Percentiles rank a stretch among this genome's conserved stretches.
These are phyloP conservation scores for Boletus mariae DNA, from an alignment of 1,284 basidiomycete genomes.

Conservation along the genomic window DNA sequence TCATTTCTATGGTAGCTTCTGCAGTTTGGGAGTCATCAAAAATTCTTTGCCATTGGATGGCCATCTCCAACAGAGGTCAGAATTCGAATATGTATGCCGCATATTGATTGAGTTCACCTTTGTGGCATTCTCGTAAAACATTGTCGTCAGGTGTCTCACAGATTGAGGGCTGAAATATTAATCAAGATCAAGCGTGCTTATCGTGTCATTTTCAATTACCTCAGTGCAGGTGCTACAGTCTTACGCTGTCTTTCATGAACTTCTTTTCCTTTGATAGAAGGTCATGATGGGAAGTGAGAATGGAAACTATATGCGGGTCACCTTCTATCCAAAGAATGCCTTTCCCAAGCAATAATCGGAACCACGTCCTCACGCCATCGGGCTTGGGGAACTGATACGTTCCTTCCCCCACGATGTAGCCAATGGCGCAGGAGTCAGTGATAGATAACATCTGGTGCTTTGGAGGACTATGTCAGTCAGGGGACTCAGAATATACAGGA, in stretches of 20 bases:
- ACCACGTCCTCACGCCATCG: constrained; percentile 56
- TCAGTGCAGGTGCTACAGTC: constrained; percentile 50
- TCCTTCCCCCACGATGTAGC: constrained; percentile 48
- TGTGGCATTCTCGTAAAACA: constrained; percentile 50
- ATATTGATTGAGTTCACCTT: constrained; percentile 28
- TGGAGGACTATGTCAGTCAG: constrained; percentile 6
- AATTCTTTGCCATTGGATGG: constrained; percentile 43
- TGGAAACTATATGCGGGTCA: constrained; percentile 17
- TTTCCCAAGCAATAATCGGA: constrained; percentile 52
- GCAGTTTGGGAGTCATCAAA: constrained; percentile 36
- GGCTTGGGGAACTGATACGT: constrained; percentile 58
- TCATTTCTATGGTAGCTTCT: constrained; percentile 49
- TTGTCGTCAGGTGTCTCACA: constrained; percentile 43
- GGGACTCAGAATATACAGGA: background rate
- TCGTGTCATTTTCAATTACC: constrained; percentile 31
- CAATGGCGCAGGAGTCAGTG: constrained; percentile 49
- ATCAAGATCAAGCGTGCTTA: background rate
- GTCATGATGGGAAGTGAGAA: background rate
- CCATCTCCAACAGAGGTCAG: constrained; percentile 30
- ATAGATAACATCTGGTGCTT: constrained; percentile 56
- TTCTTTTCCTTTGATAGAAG: constrained; percentile 40
- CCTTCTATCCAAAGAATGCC: constrained; percentile 65
- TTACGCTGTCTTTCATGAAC: constrained; percentile 53
- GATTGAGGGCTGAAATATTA: constrained; percentile 43
- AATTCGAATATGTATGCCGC: background rate